Evolutionary conservation across 768 basidiomycete species (phyloP), one percentile per base, ranked within the genome.

Genomic region (Megacollybia marginata): DNA sequence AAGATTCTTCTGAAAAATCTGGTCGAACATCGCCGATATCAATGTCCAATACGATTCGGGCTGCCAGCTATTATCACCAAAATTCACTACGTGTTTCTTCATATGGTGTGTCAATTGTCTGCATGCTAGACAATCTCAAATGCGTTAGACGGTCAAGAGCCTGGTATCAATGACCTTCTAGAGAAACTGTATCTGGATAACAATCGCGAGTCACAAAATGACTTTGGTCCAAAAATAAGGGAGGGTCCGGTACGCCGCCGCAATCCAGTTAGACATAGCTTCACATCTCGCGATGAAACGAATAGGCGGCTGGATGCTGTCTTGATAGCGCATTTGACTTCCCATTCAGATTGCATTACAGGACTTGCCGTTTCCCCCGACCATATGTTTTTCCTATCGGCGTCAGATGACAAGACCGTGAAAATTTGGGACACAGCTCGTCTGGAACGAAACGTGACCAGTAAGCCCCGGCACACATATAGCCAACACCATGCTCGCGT

Each of bases 371-470:
- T 93, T 19, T 85, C 95, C 1, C 94, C 95, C 2, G 96, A 98
- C 59, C 92, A 96, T 58, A 69, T 84, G 62, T 99, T 96, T 73
- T 97, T 99, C 55, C 83, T 94, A 4, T 91, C 95, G 0, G 83
- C 88, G 34, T 95, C 92, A 1, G 84, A 98, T 54, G 95, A 98
- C 65, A 90, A 89, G 69, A 93, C 89, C 0, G 83, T 94, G 60
- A 94, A 92, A 63, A 75, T 89, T 38, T 96, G 92, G 92, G 88
- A 92, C 55, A 87, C 92, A 1, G 88, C 90, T 8, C 75, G 92
- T n/a, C 73, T 98, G 42, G 95, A 97, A 61, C 78, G 94, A 50
- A 97, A 92, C 64, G 90, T 96, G 15, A 91, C 93, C 18, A 86
- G 87, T 62, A 90, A 90, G 70, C 82, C 80, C 48, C 63, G 85